phyloP scores from a whole-genome alignment of 2,329 filamentous ascomycete genomes.

The Ilyonectria mors-panacis region DNA sequence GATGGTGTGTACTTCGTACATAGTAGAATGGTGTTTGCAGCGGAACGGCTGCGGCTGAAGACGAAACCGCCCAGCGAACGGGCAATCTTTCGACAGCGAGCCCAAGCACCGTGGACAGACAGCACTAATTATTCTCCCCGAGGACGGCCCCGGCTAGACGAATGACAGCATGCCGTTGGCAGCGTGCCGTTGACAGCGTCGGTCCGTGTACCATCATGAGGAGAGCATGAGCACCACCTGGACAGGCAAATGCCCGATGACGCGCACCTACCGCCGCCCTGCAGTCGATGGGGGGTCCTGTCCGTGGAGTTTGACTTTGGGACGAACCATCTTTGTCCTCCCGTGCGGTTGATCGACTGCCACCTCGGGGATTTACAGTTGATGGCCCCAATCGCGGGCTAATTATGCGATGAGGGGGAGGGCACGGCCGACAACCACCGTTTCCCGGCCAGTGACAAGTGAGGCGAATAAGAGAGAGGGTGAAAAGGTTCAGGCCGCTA shows the following conservation, averaged over 20 bases:
- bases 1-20: not conserved
- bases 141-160: too few relatives aligned
- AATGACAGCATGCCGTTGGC: not conserved
- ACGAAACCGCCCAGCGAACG: not conserved
- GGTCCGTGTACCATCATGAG: not conserved
- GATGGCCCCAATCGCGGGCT: not conserved
- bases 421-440: too few relatives aligned
- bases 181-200: not conserved
- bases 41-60: not conserved
- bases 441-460: too few relatives aligned
- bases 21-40: not conserved
- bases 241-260: conserved; percentile 6
- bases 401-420: not conserved
- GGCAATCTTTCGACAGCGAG: conserved; percentile 7
- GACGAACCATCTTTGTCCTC: conserved; percentile 6
- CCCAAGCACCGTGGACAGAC: not conserved
- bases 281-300: conserved; percentile 8
- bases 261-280: not conserved
- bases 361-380: conserved; percentile 15
- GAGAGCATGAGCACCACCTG: not conserved
- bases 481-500: not conserved
- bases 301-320: conserved; percentile 8
- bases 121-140: too few relatives aligned
- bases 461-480: too few relatives aligned
- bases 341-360: conserved; percentile 10